Percentiles rank a stretch among this genome's conserved stretches.
Conservation (phyloP, 176 grass and related monocot species). For the Cenchrus americanus region DNA sequence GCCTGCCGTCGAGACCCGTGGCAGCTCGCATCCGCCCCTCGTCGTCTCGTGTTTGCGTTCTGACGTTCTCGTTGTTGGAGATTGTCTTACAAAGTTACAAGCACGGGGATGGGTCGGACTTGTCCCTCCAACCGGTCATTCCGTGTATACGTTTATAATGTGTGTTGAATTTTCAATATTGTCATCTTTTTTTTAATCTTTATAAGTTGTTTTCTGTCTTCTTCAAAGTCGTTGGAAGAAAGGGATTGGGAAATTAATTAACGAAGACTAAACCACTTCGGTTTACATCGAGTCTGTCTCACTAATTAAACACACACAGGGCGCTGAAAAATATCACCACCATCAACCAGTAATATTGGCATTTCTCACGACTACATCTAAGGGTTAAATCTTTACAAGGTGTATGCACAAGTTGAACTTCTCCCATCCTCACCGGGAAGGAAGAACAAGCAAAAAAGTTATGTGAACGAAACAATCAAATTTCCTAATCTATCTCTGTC, state of each 20-base stretch:
- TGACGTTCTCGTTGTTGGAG: no score
- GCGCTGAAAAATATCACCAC: not conserved
- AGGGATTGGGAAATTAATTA: not conserved
- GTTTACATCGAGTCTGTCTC: not conserved
- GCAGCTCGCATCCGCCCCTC: no score
- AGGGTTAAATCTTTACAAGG: not conserved
- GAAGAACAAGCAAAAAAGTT: not conserved
- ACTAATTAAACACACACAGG: not conserved
- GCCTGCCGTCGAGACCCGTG: no score
- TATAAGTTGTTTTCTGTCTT: not conserved
- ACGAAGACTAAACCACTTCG: not conserved
- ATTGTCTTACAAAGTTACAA: no score
- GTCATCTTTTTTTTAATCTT: not conserved
- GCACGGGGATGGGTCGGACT: no score
- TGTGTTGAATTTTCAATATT: no score
- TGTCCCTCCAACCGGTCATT: no score
- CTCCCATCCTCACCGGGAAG: not conserved
- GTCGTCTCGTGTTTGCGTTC: no score
- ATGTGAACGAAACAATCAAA: conserved; percentile 29
- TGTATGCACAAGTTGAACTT: not conserved
- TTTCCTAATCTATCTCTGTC: conserved; percentile 19
- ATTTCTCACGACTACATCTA: not conserved
- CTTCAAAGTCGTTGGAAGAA: not conserved
- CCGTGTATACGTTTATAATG: no score
- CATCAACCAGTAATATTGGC: conserved; percentile 4